These are phyloP conservation scores for Curvularia spicifera DNA, from an alignment of 2,329 filamentous ascomycete species.

Conservation along the genomic window DNA sequence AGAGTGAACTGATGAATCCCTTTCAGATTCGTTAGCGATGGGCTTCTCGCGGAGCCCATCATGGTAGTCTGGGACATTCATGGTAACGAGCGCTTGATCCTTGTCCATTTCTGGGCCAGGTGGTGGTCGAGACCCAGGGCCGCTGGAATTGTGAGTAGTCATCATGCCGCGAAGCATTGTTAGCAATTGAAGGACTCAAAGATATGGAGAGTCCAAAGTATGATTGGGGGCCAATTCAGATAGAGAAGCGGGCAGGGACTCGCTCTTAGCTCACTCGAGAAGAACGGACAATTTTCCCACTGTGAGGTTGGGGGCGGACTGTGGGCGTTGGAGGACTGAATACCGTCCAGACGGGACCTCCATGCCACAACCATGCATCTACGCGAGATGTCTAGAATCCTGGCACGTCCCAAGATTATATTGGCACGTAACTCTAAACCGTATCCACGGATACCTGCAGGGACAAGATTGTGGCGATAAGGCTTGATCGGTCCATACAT, in stretches of 20 bases:
- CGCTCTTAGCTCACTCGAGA: not conserved
- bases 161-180: not conserved
- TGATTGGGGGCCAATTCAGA: too few species aligned
- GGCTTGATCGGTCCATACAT: not conserved
- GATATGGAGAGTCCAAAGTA: too few species aligned
- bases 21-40: too few species aligned
- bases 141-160: not conserved
- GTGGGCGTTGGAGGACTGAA: not conserved
- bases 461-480: not conserved
- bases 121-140: not conserved
- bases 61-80: not conserved
- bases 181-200: not conserved
- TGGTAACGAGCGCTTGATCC: not conserved
- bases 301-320: not conserved
- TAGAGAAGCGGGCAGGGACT: not conserved
- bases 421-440: not conserved
- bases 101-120: not conserved
- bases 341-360: not conserved
- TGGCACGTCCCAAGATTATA: not conserved
- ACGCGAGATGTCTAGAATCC: not conserved
- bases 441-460: not conserved
- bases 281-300: not conserved
- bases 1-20: not conserved
- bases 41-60: not conserved
- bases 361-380: not conserved